Evolutionary conservation across 805 yeast genomes (phyloP), one percentile per base, ranked within the genome.

Genomic region (Ascoidea tarda): DNA sequence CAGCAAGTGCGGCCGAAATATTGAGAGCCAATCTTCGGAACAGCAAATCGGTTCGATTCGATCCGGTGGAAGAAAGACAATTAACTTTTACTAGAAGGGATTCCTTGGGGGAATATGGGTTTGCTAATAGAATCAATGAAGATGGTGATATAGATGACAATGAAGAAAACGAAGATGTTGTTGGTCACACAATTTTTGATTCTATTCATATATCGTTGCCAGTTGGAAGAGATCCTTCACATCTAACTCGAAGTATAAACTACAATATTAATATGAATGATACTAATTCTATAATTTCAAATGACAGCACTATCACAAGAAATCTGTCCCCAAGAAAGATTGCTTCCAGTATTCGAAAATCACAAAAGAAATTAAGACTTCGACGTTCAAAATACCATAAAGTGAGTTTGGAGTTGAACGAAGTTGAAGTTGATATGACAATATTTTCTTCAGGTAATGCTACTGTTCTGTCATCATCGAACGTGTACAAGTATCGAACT

Each of bases 201-300:
- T 91, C 97, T 0, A 82, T 93, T 33, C 85, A 82, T 62, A 75
- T 93, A 6, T 74, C 85, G 0, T 60, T 77, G 31, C 78, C 87
- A 21, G 66, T 69, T 44, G 73, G 73, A 5, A 60, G 68, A 0
- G 74, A 76, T 56, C 75, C 81, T 0, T 60, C 69, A 0, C 62
- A 64, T 4, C 62, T 85, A 32, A 71, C 81, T 16, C 69, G 70
- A 6, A 71, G 71, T 45, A 80, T 87, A 47, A 84, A 84, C 58
- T 68, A 70, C 5, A 75, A 70, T 5, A 55, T 78, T 55, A 47
- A 50, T 47, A 53, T 58, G 55, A 5, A 50, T 16, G 58, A 53
- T 5, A 49, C 47, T 5, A 52, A 33, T n/a, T 47, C n/a, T 10
- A 50, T 28, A 10, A 32, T 21, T 54, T 32, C 49, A n/a, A n/a